Evolutionary conservation across 768 basidiomycete species (phyloP), one percentile per base, ranked within the genome.

Genomic region (Psilocybe cubensis): DNA sequence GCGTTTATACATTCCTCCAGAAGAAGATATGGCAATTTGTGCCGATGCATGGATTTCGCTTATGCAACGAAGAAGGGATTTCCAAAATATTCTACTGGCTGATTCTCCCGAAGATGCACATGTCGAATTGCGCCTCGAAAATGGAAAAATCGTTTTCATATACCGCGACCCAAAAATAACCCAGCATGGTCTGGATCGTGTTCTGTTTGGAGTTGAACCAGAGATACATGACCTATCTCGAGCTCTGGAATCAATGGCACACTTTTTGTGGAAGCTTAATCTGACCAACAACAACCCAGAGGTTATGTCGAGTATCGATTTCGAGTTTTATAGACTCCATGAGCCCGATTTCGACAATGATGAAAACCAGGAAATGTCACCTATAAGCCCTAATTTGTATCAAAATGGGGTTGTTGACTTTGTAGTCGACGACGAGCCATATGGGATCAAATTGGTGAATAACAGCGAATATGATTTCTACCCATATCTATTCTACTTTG

Each of bases 401-500:
- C 23, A 48, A 4, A 42, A 55, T 29, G 53, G 52, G 12, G 45
- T 47, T 12, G 21, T 64, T 5, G 55, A 61, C 7, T 49, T 64
- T 18, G 52, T 55, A 2, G 47, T 64, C 23, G 54, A 61, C 18
- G 57, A 59, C 14, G 60, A 51, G 17, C 53, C 55, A 6, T 61
- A 64, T 40, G 63, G 63, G 8, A 44, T 64, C 25, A 56, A 55
- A 18, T 42, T 64, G 10, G 55, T 50, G 9, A 64, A 64, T 20
- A 59, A 59, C 35, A 57, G 50, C 4, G 18, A 40, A 4, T 47
- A 57, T 4, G 60, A 61, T 47, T 47, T 64, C 4, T 64, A 64
- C 43, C 57, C 60, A 10, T 25, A 57, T 23, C 43, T 61, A n/a
- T 59, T 64, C 35, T 64, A 64, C n/a, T 61, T 64, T 40, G 63